Base-by-base conservation (phyloP, 2,329 filamentous ascomycete species). In the Trichoderma citrinoviride region DNA sequence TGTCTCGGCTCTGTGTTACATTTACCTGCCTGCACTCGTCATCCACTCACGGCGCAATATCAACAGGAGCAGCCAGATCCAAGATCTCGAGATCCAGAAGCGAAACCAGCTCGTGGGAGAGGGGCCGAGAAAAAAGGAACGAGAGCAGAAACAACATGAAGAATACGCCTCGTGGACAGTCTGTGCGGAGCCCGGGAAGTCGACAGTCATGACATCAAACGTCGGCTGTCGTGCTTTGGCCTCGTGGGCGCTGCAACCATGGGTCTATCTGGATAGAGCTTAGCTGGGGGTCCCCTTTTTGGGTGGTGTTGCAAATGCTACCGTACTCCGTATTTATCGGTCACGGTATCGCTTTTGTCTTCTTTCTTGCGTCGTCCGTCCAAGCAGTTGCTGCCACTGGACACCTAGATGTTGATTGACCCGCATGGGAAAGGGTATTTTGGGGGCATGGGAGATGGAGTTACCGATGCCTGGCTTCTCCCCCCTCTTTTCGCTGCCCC, bases 341-440 rank as follows among this genome's bases (percentile, higher is more conserved):
- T 60, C 56, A 60, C 56, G 56, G 56, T 40, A n/a, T 41, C 14
- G 12, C 25, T 54, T 27, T 41, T 37, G 21, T 17, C 21, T 23
- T 55, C 17, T 41, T 41, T 55, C 17, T 27, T n/a, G 6, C 23
- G 14, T 15, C 25, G 19, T 25, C 29, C 8, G 37, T 47, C 56
- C 21, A 19, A 44, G 47, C 55, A 41, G 54, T 57, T 49, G 29
- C 27, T 47, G 33, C 33, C 33, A 14, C 33, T 14, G 33, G 10
- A 3, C 33, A 14, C 14, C 1, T 14, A 10, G 29, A 12, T 4
- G 2, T 58, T 23, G 43, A 17, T 44, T 25, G 55, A 47, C 44
- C 56, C 56, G 56, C 56, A 60, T 29, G 56, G 56, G 23, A 58
- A 21, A 44, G 17, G 41, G 55, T 25, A 47, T 58, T 57, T 25